Evolutionary conservation across 805 yeast species (phyloP), one percentile per base, ranked within the genome.

Genomic region (Metschnikowia cerradonensis): DNA sequence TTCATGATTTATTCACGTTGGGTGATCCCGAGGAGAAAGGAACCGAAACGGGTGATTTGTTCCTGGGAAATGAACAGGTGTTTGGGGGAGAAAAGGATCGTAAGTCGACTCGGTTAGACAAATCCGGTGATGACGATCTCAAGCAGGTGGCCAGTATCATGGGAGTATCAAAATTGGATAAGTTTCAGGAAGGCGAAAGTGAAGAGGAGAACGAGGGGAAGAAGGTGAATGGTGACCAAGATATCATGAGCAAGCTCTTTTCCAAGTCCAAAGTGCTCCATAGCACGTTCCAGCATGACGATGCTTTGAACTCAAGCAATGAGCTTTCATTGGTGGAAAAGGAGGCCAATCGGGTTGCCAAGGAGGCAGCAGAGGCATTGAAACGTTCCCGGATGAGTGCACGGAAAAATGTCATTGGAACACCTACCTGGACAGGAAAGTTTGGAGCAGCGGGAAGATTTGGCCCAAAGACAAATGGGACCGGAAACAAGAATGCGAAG

Each of bases 381-480:
- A 73, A 79, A 48, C 78, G 79, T 52, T 88, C 96, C 0, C 68
- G 90, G 38, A 73, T 69, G 43, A 63, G 70, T 20, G 75, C 90
- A 1, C 57, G 77, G 19, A 66, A 64, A 48, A 71, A 62, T 45
- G 64, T 60, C 23, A 73, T 91, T 31, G 96, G 96, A 4, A 83
- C 86, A 0, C 98, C 97, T 0, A 92, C 99, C 0, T 94, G 97
- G 95, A 92, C 99, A 0, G 99, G 99, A 0, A 81, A 80, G 57
- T 89, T 85, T 73, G 99, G 99, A 0, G 66, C 71, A 17, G 96
- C 96, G 0, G 97, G 96, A 1, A 49, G 51, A 33, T 13, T 42
- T 3, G 42, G 35, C 4, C 26, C 26, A 17, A 22, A 35, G 30
- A 8, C 30, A 10, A 26, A 26, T 26, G 30, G 10, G 30, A 26